Evolutionary conservation across 1,284 basidiomycete genomes (phyloP).

Genomic region (Erythrobasidium hasegawianum): DNA sequence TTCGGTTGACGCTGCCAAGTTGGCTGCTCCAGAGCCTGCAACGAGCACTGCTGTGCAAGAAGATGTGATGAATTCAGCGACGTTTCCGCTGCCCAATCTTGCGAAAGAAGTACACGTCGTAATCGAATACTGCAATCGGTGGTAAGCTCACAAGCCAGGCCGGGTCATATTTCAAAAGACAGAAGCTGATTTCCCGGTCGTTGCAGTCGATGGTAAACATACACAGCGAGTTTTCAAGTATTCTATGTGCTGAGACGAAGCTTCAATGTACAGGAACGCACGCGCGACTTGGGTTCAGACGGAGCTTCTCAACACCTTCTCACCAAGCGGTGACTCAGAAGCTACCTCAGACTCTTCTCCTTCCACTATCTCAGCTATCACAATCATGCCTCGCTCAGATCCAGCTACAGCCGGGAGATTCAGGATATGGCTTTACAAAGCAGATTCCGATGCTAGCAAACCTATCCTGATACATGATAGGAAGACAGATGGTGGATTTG

Average conservation of each 20-base stretch:
- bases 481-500: constrained; percentile 30
- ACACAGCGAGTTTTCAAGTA: neutral
- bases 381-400: constrained; percentile 26
- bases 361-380: constrained; percentile 26
- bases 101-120: constrained; percentile 23
- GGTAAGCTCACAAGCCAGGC: too few species aligned
- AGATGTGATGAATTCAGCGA: constrained; percentile 20
- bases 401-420: constrained; percentile 25
- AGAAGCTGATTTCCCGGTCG: neutral
- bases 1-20: too few species aligned
- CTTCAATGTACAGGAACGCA: constrained; percentile 10
- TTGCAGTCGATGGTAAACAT: constrained; percentile 21
- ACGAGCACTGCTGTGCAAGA: neutral
- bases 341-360: constrained; percentile 8
- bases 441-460: neutral
- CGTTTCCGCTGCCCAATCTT: constrained; percentile 20
- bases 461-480: constrained; percentile 30
- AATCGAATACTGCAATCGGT: constrained; percentile 33
- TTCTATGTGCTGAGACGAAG: neutral
- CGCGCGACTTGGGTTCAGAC: constrained; percentile 31
- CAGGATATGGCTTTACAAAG: constrained; percentile 24
- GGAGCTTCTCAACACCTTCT: constrained; percentile 28
- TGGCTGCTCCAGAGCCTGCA: too few species aligned
- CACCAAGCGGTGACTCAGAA: constrained; percentile 19
- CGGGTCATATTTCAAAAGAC: too few species aligned